Percentiles rank a stretch among this genome's conserved stretches.
phyloP scores from a whole-genome alignment of 2,329 filamentous ascomycete species.

The Penicillium sp. region DNA sequence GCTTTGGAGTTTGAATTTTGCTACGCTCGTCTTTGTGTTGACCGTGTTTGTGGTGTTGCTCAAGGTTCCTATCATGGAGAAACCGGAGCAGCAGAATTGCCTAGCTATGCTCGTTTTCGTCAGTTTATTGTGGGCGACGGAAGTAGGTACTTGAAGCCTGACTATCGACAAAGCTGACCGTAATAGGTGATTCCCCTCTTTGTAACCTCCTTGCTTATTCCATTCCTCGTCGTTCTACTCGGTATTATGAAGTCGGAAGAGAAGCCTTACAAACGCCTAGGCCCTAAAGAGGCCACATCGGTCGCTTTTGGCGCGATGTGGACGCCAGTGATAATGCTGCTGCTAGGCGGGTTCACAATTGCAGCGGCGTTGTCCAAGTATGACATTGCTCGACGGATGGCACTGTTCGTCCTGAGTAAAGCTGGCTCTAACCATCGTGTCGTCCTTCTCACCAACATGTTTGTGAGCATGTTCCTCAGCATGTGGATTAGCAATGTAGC shows the following conservation, averaged over 20 bases:
- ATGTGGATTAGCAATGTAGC: constrained; percentile 99
- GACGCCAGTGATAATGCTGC: constrained; percentile 98
- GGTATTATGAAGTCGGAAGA: constrained; percentile 81
- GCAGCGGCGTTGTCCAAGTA: constrained; percentile 95
- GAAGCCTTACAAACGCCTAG: constrained; percentile 70
- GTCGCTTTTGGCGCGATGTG: constrained; percentile 97
- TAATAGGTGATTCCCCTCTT: constrained; percentile 88
- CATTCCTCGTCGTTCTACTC: constrained; percentile 87
- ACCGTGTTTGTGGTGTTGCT: constrained; percentile 76
- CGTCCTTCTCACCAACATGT: constrained; percentile 97
- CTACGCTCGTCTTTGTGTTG: constrained; percentile 73
- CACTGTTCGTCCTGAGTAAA: constrained; percentile 94
- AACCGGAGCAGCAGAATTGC: constrained; percentile 92
- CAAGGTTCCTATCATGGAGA: constrained; percentile 79
- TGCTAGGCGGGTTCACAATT: constrained; percentile 94
- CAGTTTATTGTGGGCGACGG: constrained; percentile 93
- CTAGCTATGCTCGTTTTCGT: constrained; percentile 92
- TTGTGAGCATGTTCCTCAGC: constrained; percentile 94
- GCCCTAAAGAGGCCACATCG: constrained; percentile 77
- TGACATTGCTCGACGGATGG: constrained; percentile 96
- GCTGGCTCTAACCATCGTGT: constrained; percentile 88
- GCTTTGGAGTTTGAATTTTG: constrained; percentile 82
- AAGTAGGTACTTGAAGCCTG: constrained; percentile 61
- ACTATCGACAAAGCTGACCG: constrained; percentile 15
- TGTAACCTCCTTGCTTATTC: constrained; percentile 91